Evolutionary conservation across 176 grass and related monocot species (phyloP), one percentile per base, ranked within the genome.

Genomic region (Carex littledalei): DNA sequence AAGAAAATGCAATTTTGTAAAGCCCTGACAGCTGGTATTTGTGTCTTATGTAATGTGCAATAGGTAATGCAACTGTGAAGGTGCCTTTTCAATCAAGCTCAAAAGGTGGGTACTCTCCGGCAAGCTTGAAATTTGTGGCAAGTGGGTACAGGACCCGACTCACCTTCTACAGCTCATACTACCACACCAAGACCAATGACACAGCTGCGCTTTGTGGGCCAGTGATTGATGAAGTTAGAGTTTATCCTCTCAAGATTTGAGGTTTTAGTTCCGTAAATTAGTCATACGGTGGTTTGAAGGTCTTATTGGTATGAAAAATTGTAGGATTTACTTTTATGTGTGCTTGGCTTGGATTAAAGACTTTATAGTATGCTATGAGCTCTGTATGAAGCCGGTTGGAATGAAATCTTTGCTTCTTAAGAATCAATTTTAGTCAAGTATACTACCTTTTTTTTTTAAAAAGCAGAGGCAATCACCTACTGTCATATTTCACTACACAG

Each of bases 151-250:
- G 96, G 34, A 92, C 91, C 37, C 82, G 96, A 90, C 50, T 99
- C 77, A 99, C 96, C 50, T 99, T 99, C 90, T 99, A 99, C 63
- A 99, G 93, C 87, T 99, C 91, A 3, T 94, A 91, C 85, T 99
- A 99, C 88, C 96, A 99, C 84, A 95, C 96, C 29, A 98, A 94
- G 67, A 80, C 10, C 24, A 87, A 50, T 50, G 88, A 95, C 4
- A 86, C 83, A 50, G 88, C 89, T 22, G 91, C 96, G 6, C 89
- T 99, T 14, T 99, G 96, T 85, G 96, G 96, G 35, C 96, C 96
- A 5, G 91, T 99, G 53, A 73, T 95, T 49, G 93, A 99, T 68
- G 88, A 95, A 68, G 90, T 99, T 53, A 92, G 86, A 87, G 91
- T 95, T 81, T 59, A 89, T 85, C 93, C 90, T 47, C 24, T 94